Percentiles rank a stretch among this genome's conserved stretches.
Conservation (phyloP, 352 stramenopile genomes). For the Phytophthora fragariaefolia region DNA sequence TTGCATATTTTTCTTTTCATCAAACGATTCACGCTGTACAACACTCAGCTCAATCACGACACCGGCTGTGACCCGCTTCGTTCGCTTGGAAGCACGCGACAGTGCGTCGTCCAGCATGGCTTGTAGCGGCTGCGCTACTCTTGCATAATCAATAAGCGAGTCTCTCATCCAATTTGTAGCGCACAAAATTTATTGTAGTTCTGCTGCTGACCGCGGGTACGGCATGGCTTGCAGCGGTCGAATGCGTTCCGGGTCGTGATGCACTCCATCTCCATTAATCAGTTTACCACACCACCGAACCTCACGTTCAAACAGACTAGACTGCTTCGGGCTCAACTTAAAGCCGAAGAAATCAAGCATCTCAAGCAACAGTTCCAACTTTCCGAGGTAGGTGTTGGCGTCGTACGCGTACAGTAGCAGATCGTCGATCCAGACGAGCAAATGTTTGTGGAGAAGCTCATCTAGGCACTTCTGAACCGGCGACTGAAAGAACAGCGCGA, state of each 20-base stretch:
- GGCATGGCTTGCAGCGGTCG: slow-evolving; percentile 1
- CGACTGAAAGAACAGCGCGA: slow-evolving; percentile 2
- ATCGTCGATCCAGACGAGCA: no score
- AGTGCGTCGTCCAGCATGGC: slow-evolving; percentile 1
- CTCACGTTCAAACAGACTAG: slow-evolving; percentile 17
- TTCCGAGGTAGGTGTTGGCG: no score
- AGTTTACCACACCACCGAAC: slow-evolving; percentile 30
- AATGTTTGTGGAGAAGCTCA: slow-evolving; percentile 6
- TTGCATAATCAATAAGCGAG: slow-evolving; percentile 1
- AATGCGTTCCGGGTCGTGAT: slow-evolving; percentile 2
- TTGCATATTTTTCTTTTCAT: not conserved
- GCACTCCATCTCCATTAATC: not conserved
- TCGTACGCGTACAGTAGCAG: no score
- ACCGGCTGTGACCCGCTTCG: not conserved
- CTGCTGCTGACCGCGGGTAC: not conserved
- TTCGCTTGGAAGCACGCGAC: not conserved
- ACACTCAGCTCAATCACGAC: not conserved
- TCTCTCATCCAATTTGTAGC: slow-evolving; percentile 4
- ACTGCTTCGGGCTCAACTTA: slow-evolving; percentile 34
- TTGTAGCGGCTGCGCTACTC: not conserved
- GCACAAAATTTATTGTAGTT: slow-evolving; percentile 1
- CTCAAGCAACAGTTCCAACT: no score
- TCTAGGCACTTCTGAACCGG: slow-evolving; percentile 6
- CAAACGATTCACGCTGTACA: not conserved
- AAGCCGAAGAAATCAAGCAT: slow-evolving; percentile 26